Conservation (phyloP, 2,329 filamentous ascomycete species). For the Tolypocladium amazonense region DNA sequence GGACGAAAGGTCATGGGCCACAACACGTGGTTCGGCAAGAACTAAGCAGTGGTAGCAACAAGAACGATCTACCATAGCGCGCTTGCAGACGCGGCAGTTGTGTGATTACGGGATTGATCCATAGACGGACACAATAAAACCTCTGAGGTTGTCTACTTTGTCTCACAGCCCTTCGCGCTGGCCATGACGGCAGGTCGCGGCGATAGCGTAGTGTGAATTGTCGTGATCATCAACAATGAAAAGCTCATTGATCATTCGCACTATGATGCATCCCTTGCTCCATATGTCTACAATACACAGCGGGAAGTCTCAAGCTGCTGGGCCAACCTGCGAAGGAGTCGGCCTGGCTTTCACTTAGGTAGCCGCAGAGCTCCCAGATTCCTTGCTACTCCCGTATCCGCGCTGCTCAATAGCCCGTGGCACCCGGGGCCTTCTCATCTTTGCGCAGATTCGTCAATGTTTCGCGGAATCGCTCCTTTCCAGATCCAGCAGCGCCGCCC, state of each 20-base stretch:
- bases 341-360: not conserved
- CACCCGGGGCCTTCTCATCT: constrained; percentile 74
- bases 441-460: constrained; percentile 78
- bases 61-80: not conserved
- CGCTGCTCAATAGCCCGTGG: constrained; percentile 45
- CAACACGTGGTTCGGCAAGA: constrained; percentile 65
- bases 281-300: not conserved
- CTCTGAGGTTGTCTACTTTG: not conserved
- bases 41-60: constrained; percentile 21
- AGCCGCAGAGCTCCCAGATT: not conserved
- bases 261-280: not conserved
- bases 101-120: not conserved
- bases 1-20: constrained; percentile 63
- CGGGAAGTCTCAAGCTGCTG: not conserved
- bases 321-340: not conserved
- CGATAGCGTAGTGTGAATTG: not conserved
- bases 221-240: not conserved
- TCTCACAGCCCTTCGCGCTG: not conserved
- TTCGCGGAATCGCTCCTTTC: constrained; percentile 95
- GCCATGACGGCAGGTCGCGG: not conserved
- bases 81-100: not conserved
- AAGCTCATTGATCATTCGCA: not conserved
- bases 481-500: constrained; percentile 79
- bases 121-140: not conserved
- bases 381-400: not conserved